Conservation (phyloP, 768 basidiomycete species). For the Calvatia gigantea region DNA sequence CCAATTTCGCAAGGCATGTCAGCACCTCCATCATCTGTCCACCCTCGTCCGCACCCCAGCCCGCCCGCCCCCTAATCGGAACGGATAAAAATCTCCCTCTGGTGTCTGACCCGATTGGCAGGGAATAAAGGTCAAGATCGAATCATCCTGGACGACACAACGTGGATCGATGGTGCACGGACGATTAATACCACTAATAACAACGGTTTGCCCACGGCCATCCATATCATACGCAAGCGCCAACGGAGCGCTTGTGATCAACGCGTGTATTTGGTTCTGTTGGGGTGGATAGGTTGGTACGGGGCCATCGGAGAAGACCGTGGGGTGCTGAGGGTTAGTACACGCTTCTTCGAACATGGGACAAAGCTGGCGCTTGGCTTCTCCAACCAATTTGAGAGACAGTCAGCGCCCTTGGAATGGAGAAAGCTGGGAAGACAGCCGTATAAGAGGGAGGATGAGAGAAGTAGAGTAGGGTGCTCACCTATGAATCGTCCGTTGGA, state of each 20-base stretch:
- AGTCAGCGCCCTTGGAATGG: slow-evolving; percentile 99
- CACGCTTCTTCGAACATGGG: slow-evolving; percentile 95
- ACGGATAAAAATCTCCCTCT: slow-evolving; percentile 88
- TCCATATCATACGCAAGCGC: slow-evolving; percentile 99
- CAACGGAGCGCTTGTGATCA: slow-evolving; percentile 91
- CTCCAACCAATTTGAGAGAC: slow-evolving; percentile 99
- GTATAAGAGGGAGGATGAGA: not conserved
- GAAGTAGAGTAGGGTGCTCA: slow-evolving; percentile 38
- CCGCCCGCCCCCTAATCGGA: slow-evolving; percentile 88
- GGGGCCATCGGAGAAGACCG: slow-evolving; percentile 98
- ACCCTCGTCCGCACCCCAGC: slow-evolving; percentile 53
- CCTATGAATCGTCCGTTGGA: slow-evolving; percentile 85
- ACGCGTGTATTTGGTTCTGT: slow-evolving; percentile 98
- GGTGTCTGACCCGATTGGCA: slow-evolving; percentile 81
- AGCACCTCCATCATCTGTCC: slow-evolving; percentile 65
- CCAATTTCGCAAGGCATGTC: slow-evolving; percentile 74
- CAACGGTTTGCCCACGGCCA: slow-evolving; percentile 92
- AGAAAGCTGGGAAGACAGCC: slow-evolving; percentile 68
- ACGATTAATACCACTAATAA: slow-evolving; percentile 96
- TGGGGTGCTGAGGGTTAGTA: slow-evolving; percentile 87
- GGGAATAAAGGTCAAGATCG: slow-evolving; percentile 97
- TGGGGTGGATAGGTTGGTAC: slow-evolving; percentile 98
- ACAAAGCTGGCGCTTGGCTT: slow-evolving; percentile 94
- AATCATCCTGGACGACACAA: slow-evolving; percentile 91
- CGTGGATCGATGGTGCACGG: slow-evolving; percentile 98